phyloP scores from a whole-genome alignment of 805 yeast species.

The Scheffersomyces stipitis region DNA sequence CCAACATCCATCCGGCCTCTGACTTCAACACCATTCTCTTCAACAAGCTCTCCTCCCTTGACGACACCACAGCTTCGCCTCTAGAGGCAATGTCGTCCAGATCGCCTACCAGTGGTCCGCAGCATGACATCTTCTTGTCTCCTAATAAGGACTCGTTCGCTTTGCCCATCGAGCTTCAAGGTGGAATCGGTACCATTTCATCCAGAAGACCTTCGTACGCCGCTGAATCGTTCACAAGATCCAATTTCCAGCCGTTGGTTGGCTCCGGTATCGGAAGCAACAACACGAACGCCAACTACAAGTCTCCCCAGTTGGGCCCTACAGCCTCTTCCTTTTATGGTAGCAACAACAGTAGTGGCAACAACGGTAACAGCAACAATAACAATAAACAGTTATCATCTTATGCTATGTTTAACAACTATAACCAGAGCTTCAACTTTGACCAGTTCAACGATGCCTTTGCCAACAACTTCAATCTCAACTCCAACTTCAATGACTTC shows the following conservation, averaged over 20 bases:
- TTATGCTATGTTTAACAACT: slow-evolving; percentile 30
- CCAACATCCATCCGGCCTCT: slow-evolving; percentile 3
- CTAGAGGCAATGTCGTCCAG: slow-evolving; percentile 6
- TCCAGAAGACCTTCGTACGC: slow-evolving; percentile 75
- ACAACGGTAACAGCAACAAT: not conserved
- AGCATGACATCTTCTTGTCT: slow-evolving; percentile 6
- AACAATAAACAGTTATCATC: slow-evolving; percentile 17
- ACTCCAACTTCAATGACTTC: slow-evolving; percentile 35
- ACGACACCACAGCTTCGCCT: slow-evolving; percentile 6
- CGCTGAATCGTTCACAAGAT: slow-evolving; percentile 58
- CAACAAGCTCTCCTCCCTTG: slow-evolving; percentile 21
- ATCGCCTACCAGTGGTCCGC: slow-evolving; percentile 9
- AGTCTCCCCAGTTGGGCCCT: slow-evolving; percentile 4
- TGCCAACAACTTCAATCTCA: slow-evolving; percentile 26
- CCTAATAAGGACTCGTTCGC: slow-evolving; percentile 35
- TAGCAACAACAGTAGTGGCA: slow-evolving; percentile 2
- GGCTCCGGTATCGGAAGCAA: slow-evolving; percentile 2
- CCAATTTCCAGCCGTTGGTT: slow-evolving; percentile 12
- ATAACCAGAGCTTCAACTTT: slow-evolving; percentile 17
- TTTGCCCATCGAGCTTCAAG: slow-evolving; percentile 61
- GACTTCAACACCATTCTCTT: slow-evolving; percentile 22
- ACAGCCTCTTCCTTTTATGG: slow-evolving; percentile 4
- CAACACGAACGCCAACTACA: slow-evolving; percentile 4
- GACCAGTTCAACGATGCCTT: slow-evolving; percentile 33
- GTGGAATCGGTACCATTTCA: slow-evolving; percentile 60